phyloP scores from a whole-genome alignment of 2,329 filamentous ascomycete species.

The Xylariaceae sp. region DNA sequence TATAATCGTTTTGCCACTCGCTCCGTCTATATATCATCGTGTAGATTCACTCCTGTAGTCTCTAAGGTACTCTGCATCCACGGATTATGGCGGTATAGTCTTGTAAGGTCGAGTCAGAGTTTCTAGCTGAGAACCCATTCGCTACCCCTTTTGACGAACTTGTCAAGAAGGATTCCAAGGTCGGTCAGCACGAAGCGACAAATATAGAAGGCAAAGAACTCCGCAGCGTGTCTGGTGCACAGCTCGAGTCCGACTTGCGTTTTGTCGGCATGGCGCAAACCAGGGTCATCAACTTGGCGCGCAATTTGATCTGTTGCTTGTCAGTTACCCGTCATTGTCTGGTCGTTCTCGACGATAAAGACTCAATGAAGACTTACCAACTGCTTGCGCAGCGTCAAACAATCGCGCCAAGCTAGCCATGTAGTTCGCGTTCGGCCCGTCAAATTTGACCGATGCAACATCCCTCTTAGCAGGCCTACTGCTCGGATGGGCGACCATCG shows the following conservation, averaged over 20 bases:
- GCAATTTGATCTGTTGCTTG: constrained; percentile 80
- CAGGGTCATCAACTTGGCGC: constrained; percentile 93
- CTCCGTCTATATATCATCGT: constrained; percentile 1
- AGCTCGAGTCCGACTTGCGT: constrained; percentile 96
- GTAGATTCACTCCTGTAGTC: background rate
- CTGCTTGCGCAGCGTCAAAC: constrained; percentile 89
- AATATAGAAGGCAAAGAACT: constrained; percentile 97
- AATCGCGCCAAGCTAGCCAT: constrained; percentile 89
- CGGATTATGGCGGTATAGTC: background rate
- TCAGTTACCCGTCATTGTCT: constrained; percentile 32
- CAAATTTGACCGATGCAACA: constrained; percentile 70
- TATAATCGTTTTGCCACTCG: constrained; percentile 9
- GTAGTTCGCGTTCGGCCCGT: constrained; percentile 86
- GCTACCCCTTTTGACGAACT: constrained; percentile 94
- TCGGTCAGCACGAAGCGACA: constrained; percentile 94
- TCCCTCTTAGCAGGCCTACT: constrained; percentile 76
- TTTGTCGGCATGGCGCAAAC: constrained; percentile 86
- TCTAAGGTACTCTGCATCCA: constrained; percentile 2
- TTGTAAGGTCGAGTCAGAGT: background rate
- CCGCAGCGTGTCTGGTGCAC: constrained; percentile 88
- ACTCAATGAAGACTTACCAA: constrained; percentile 68
- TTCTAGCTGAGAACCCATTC: constrained; percentile 75
- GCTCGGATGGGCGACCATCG: constrained; percentile 72
- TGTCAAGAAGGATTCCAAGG: constrained; percentile 84
- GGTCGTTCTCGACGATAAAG: background rate